These are phyloP conservation scores for Ilex aquifolium DNA, from an alignment of 257 asterid genomes.

Conservation along the genomic window DNA sequence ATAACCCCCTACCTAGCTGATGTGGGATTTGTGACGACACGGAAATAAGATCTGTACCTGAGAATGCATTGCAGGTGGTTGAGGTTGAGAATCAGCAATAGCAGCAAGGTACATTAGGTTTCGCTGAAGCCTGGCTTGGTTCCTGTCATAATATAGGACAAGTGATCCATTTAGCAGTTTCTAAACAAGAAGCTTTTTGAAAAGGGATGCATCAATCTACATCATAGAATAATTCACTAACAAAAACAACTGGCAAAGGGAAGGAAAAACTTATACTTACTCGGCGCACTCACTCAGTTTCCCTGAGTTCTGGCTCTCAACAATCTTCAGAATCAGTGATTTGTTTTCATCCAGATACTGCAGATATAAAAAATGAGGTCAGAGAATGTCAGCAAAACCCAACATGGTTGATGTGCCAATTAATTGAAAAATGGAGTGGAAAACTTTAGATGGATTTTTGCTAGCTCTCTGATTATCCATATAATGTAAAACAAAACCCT, in stretches of 20 bases:
- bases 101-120: slow-evolving; percentile 98
- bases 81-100: slow-evolving; percentile 97
- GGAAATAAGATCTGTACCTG: slow-evolving; percentile 38
- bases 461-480: too few species aligned
- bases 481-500: too few species aligned
- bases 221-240: neutral
- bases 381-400: too few species aligned
- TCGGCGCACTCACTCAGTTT: slow-evolving; percentile 89
- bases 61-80: slow-evolving; percentile 74
- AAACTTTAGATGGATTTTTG: too few species aligned
- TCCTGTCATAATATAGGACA: slow-evolving; percentile 30
- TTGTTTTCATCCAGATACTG: slow-evolving; percentile 98
- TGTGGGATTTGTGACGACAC: too few species aligned
- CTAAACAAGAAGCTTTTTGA: neutral
- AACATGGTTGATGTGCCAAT: too few species aligned
- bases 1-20: too few species aligned
- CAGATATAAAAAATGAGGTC: neutral
- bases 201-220: neutral
- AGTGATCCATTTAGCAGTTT: neutral
- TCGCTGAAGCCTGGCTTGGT: slow-evolving; percentile 82
- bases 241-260: neutral
- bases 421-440: too few species aligned
- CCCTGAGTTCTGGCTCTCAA: slow-evolving; percentile 96
- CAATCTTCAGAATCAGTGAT: slow-evolving; percentile 89
- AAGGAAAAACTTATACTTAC: slow-evolving; percentile 38